Percentiles rank a stretch among this genome's conserved stretches.
These are phyloP conservation scores for Russula brevipes DNA, from an alignment of 768 basidiomycete species.

Conservation along the genomic window DNA sequence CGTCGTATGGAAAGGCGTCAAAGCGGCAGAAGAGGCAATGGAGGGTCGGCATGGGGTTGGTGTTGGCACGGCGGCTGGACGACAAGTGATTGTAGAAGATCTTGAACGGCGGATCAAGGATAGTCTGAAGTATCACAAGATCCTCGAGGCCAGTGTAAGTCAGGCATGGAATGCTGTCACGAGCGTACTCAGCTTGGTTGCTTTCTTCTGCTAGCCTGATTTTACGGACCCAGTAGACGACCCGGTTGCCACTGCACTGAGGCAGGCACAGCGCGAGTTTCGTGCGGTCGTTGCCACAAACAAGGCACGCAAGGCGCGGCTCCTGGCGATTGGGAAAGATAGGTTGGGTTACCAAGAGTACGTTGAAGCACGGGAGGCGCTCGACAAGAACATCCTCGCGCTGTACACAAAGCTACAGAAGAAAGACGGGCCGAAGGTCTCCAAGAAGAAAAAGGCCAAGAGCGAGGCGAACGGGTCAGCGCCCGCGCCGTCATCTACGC, in stretches of 20 bases:
- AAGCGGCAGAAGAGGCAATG: slow-evolving; percentile 80
- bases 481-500: slow-evolving; percentile 15
- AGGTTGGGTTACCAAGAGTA: slow-evolving; percentile 92
- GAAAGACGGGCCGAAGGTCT: slow-evolving; percentile 66
- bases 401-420: slow-evolving; percentile 78
- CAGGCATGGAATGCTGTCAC: slow-evolving; percentile 1
- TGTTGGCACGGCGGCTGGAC: slow-evolving; percentile 69
- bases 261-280: slow-evolving; percentile 81
- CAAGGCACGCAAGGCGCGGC: slow-evolving; percentile 71
- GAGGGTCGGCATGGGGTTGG: slow-evolving; percentile 72
- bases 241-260: slow-evolving; percentile 85
- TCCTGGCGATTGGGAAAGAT: slow-evolving; percentile 73
- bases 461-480: slow-evolving; percentile 31
- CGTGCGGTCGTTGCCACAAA: slow-evolving; percentile 73
- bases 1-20: slow-evolving; percentile 66
- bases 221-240: slow-evolving; percentile 82
- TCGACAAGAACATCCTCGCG: slow-evolving; percentile 78
- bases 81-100: slow-evolving; percentile 75
- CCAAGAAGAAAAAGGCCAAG: slow-evolving; percentile 64
- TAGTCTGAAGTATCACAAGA: slow-evolving; percentile 71
- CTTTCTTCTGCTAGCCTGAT: slow-evolving; percentile 48
- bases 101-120: slow-evolving; percentile 70
- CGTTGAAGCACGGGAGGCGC: slow-evolving; percentile 71
- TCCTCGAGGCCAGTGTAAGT: slow-evolving; percentile 67
- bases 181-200: slow-evolving; percentile 22